Percentiles rank a stretch among this genome's conserved stretches.
phyloP scores from a whole-genome alignment of 495 filamentous ascomycete species.

The Penicillium alfredii region DNA sequence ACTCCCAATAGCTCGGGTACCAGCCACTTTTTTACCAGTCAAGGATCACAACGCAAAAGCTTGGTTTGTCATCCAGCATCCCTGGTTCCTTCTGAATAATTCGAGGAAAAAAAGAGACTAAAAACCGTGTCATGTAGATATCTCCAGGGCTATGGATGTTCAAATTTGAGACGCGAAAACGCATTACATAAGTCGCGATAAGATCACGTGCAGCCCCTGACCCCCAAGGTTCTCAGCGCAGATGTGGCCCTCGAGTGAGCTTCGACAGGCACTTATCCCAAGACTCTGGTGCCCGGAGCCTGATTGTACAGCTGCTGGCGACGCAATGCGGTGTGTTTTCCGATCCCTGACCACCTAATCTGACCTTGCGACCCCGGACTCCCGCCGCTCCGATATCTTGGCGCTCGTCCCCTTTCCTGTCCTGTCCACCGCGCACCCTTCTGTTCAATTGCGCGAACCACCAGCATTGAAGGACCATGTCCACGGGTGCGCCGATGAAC shows the following conservation, averaged over 20 bases:
- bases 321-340: background rate
- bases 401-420: constrained; percentile 4
- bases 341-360: background rate
- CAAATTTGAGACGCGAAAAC: too few relatives aligned
- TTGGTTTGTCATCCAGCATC: too few relatives aligned
- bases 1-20: too few relatives aligned
- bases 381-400: constrained; percentile 10
- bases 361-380: constrained; percentile 3
- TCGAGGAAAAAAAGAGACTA: too few relatives aligned
- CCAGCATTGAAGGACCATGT: constrained; percentile 29
- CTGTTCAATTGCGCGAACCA: constrained; percentile 7
- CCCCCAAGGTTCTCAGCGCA: constrained; percentile 4
- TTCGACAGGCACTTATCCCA: background rate
- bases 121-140: too few relatives aligned
- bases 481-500: constrained; percentile 28
- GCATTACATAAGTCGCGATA: background rate
- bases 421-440: constrained; percentile 2
- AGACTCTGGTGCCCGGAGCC: too few relatives aligned
- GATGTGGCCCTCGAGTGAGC: background rate
- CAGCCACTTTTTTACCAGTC: too few relatives aligned
- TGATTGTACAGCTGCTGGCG: too few relatives aligned
- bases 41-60: too few relatives aligned
- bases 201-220: background rate
- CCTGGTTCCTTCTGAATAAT: too few relatives aligned
- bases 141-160: too few relatives aligned